Percentiles rank a stretch among this genome's conserved stretches.
Conservation (phyloP, 169 alveolate genomes). For the Besnoitia besnoiti region DNA sequence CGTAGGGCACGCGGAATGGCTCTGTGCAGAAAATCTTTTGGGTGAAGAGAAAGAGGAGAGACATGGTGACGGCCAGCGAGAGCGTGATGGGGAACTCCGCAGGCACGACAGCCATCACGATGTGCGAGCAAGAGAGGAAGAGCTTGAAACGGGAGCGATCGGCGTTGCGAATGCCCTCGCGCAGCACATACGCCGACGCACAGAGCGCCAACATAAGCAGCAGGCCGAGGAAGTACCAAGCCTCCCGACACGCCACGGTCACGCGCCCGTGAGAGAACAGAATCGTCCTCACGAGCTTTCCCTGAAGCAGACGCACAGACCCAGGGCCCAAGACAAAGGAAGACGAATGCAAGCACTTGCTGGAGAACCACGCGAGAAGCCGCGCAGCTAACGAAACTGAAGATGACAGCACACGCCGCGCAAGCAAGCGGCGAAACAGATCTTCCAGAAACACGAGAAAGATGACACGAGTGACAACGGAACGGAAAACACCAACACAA, state of each 20-base stretch:
- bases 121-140: slow-evolving; percentile 93
- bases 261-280: slow-evolving; percentile 80
- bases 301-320: slow-evolving; percentile 79
- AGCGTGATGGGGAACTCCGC: slow-evolving; percentile 99
- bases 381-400: neutral
- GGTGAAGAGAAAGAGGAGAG: slow-evolving; percentile 90
- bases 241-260: slow-evolving; percentile 86
- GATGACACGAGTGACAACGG: neutral
- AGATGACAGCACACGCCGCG: neutral
- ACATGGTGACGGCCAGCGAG: slow-evolving; percentile 95
- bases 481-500: neutral
- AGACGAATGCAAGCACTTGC: too few species aligned
- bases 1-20: slow-evolving; percentile 84
- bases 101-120: slow-evolving; percentile 98
- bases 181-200: slow-evolving; percentile 93
- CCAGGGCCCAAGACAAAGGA: too few species aligned
- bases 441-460: neutral
- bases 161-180: slow-evolving; percentile 67
- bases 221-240: slow-evolving; percentile 90
- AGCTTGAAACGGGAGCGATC: slow-evolving; percentile 82
- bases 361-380: neutral
- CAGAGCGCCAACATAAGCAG: slow-evolving; percentile 91
- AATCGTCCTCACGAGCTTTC: slow-evolving; percentile 96
- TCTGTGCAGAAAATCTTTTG: slow-evolving; percentile 97
- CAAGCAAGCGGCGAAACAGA: neutral